Evolutionary conservation across 306 rosid genomes (phyloP), one percentile per base, ranked within the genome.

Genomic region (Argentina anserina): DNA sequence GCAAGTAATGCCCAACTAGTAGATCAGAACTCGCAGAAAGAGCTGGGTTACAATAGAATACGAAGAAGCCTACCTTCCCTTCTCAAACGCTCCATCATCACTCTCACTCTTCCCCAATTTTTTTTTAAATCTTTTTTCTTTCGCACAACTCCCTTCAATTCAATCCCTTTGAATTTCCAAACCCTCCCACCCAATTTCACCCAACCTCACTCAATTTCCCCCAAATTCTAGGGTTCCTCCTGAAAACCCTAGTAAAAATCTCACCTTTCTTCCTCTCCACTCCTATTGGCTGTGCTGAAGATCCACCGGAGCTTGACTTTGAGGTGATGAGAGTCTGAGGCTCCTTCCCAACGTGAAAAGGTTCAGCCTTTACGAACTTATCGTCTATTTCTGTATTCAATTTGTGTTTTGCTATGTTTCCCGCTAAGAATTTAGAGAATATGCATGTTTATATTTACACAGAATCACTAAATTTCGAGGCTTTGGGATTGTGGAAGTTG

Each of bases 1-100:
- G 13, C 3, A 74, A 29, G 20, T 31, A 23, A 59, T 36, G 45
- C 40, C 20, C n/a, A 69, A 70, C 26, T 49, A 74, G 79, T 20
- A 33, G 75, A 79, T 79, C 49, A 50, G 3, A 43, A 15, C 73
- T 36, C 53, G 2, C 10, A 59, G 53, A 21, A 17, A 66, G 69
- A 17, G 21, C n/a, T 5, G 83, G 76, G 76, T 45, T 45, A 25
- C 43, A 70, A 64, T 76, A 73, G 69, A 9, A 58, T 81, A 78
- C 87, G 79, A 59, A 81, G 69, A 50, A 45, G 75, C 75, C 77
- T 73, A 75, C 68, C 68, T 77, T 53, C 72, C 76, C 69, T 62
- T 33, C 72, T 59, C 61, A 36, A 76, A 70, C 72, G 34, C 60
- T 34, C 62, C 75, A 45, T 76, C 70, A 26, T 42, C 53, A 61